These are phyloP conservation scores for Cicer judaicum DNA, from an alignment of 306 rosid genomes.

Conservation along the genomic window DNA sequence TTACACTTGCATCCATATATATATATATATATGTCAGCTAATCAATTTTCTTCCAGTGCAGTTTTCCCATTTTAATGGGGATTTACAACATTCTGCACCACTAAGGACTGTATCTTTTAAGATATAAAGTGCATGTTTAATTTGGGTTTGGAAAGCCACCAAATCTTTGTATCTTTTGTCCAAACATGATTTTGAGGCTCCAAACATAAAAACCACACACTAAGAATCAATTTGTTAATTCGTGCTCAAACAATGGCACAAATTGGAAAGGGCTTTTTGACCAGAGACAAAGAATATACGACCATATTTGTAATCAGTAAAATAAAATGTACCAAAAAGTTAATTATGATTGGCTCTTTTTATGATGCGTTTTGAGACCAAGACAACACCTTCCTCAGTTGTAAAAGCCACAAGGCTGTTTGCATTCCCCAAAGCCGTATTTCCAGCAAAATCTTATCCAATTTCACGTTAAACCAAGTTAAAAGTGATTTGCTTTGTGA, in stretches of 20 bases:
- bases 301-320: slow-evolving; percentile 41
- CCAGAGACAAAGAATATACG: slow-evolving; percentile 57
- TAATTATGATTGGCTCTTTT: slow-evolving; percentile 23
- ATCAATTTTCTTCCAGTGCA: slow-evolving; percentile 25
- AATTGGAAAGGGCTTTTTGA: slow-evolving; percentile 39
- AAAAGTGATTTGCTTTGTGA: slow-evolving; percentile 64
- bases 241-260: slow-evolving; percentile 43
- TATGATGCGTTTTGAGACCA: slow-evolving; percentile 51
- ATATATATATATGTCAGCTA: slow-evolving; percentile 21
- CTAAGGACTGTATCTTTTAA: slow-evolving; percentile 19
- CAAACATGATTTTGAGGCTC: slow-evolving; percentile 34
- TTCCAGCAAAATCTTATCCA: slow-evolving; percentile 69
- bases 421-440: slow-evolving; percentile 76
- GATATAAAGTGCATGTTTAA: slow-evolving; percentile 24
- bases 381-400: slow-evolving; percentile 57
- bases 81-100: slow-evolving; percentile 40
- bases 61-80: slow-evolving; percentile 39
- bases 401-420: slow-evolving; percentile 77
- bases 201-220: slow-evolving; percentile 16
- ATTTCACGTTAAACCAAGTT: slow-evolving; percentile 57
- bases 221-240: slow-evolving; percentile 39
- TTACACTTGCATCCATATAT: slow-evolving; percentile 8
- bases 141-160: slow-evolving; percentile 19
- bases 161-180: slow-evolving; percentile 8
- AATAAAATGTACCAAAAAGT: slow-evolving; percentile 36